Base-by-base conservation (phyloP, 345 rosid genomes). In the Theobroma cacao region DNA sequence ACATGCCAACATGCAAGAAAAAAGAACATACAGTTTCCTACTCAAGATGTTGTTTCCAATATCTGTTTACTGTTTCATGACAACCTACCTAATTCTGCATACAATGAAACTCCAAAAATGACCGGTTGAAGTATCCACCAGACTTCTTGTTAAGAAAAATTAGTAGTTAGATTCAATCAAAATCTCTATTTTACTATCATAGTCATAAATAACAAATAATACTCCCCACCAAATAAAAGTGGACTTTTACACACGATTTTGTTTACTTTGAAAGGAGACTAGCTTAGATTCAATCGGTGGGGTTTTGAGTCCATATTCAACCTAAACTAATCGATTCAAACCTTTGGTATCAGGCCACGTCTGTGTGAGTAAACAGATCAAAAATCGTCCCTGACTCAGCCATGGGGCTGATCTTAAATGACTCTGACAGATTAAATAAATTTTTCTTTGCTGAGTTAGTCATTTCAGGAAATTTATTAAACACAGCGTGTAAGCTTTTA, bases 61-160 rank as follows among this genome's bases (percentile, higher is more conserved):
- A 3, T 36, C 15, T n/a, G 7, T 36, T 55, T 20, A 72, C 45
- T 11, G 45, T 53, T 72, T 52, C 9, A 18, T 2, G 65, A 73
- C n/a, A 38, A 36, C 28, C 0, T 20, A 68, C 79, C 80, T 41
- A 80, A 80, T 76, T 70, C 24, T 1, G 0, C 53, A 67, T 13
- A 12, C 13, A 24, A 43, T 6, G 22, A 68, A 43, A 68, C 7
- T 38, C 60, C 41, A 70, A n/a, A 41, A 8, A 30, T 48, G 74
- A 48, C 41, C 12, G 1, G 22, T 38, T 15, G 7, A 74, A 58
- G 47, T 17, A 24, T 40, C 65, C 65, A 36, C 50, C 52, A 8
- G 66, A 74, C 26, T n/a, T 40, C 24, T 48, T 34, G 40, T 50
- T 71, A 47, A 30, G 40, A 48, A 69, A 36, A 14, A 70, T n/a